Evolutionary conservation across 306 rosid genomes (phyloP).

Genomic region (Vigna unguiculata): DNA sequence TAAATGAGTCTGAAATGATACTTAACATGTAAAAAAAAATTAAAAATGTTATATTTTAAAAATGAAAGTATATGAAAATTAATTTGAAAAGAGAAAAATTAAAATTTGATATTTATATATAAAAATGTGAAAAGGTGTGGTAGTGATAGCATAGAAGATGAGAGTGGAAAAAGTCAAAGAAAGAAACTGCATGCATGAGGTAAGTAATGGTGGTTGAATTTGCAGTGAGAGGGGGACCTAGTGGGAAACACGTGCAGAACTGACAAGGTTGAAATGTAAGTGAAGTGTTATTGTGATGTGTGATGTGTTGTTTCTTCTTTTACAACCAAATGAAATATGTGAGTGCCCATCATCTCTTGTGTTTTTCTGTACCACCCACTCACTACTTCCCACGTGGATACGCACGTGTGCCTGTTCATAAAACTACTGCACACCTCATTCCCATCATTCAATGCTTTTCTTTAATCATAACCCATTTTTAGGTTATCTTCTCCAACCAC

Average conservation of each 20-base stretch:
- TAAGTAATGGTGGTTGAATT: too few relatives aligned
- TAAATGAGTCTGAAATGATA: too few relatives aligned
- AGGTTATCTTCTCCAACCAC: constrained; percentile 52
- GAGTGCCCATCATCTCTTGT: constrained; percentile 28
- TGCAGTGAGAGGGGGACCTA: constrained; percentile 37
- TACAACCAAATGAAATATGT: constrained; percentile 11
- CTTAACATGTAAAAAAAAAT: too few relatives aligned
- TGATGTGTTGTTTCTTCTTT: neutral
- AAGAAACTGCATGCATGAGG: too few relatives aligned
- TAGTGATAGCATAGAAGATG: too few relatives aligned
- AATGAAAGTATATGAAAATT: too few relatives aligned
- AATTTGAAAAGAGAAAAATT: too few relatives aligned
- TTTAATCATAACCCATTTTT: constrained; percentile 35
- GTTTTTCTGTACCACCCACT: constrained; percentile 42
- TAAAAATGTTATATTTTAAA: too few relatives aligned
- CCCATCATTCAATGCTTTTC: neutral
- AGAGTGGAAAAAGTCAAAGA: too few relatives aligned
- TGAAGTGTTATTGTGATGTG: neutral
- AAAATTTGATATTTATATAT: too few relatives aligned
- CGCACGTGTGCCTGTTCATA: constrained; percentile 51
- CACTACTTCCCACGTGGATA: constrained; percentile 47
- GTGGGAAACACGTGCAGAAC: constrained; percentile 61
- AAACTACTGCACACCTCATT: constrained; percentile 7
- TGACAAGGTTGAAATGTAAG: constrained; percentile 62
- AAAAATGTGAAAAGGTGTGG: too few relatives aligned